Base-by-base conservation (phyloP, 345 rosid species). In the Populus tremula region DNA sequence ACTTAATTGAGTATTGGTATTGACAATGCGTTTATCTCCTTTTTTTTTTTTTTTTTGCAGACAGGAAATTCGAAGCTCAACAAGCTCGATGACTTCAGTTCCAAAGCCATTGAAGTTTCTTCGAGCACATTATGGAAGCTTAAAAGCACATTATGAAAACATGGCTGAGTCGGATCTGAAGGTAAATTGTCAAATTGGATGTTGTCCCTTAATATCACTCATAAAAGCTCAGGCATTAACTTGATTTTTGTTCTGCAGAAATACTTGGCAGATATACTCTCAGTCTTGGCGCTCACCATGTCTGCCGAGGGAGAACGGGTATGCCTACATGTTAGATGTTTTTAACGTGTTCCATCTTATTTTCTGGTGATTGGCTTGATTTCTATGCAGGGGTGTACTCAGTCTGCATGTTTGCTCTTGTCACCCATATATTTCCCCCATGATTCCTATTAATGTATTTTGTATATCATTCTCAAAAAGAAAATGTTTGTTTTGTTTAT, bases 101-200 rank as follows among this genome's bases (percentile, higher is more conserved):
- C 99, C 98, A 27, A 96, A 96, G 87, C 98, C 97, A 12, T 88
- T 96, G 77, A 96, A 93, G 87, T 96, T 96, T 87, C 98, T 96
- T 59, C 93, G 98, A 29, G 97, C 97, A 47, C 97, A 96, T 86
- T 96, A 93, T 85, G 98, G 90, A 85, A 85, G 93, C 71, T 88
- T 96, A 13, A 96, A 96, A 72, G 88, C 86, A 61, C 89, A 68
- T 81, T 93, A 89, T 73, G 87, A 81, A 77, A 88, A 78, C 69
- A 88, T 96, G 99, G 74, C 25, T 1, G 97, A 89, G 27, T 86
- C 92, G 1, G 92, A 91, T 81, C 74, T 93, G 72, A 93, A 93
- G 92, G 99, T 93, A 76, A 27, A 12, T 35, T 35, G 9, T 38
- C n/a, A 41, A 38, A 14, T 41, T 72, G 70, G 17, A 63, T 3